phyloP scores from a whole-genome alignment of 1,284 basidiomycete genomes.

The Melampsora abietis-canadensis region DNA sequence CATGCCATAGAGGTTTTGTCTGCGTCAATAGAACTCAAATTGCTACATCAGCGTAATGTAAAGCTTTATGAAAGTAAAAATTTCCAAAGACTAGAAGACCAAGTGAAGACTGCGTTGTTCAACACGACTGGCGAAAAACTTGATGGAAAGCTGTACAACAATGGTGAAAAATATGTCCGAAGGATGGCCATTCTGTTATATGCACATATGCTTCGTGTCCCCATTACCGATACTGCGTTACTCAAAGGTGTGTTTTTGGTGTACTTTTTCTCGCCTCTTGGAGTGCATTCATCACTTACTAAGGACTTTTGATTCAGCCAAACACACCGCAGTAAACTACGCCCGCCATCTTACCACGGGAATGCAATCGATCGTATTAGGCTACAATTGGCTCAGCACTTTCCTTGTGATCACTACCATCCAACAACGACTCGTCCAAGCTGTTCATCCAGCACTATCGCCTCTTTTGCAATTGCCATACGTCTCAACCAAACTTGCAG shows the following conservation, averaged over 20 bases:
- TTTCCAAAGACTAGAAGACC: conserved; percentile 55
- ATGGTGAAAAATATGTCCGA: conserved; percentile 50
- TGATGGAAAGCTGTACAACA: conserved; percentile 44
- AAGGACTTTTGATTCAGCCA: conserved; percentile 46
- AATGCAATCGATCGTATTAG: conserved; percentile 74
- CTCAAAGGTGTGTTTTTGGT: conserved; percentile 60
- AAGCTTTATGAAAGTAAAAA: conserved; percentile 46
- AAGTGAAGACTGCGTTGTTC: conserved; percentile 57
- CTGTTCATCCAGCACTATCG: conserved; percentile 62
- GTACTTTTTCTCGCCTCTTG: neutral
- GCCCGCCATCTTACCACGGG: conserved; percentile 63
- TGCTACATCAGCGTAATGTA: conserved; percentile 54
- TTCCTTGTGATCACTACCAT: conserved; percentile 76
- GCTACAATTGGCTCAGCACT: conserved; percentile 87
- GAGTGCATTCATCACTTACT: conserved; percentile 1
- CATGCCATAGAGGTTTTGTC: conserved; percentile 73
- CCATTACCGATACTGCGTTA: conserved; percentile 62
- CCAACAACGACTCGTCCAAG: conserved; percentile 80
- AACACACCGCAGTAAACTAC: conserved; percentile 48
- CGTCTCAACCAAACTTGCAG: conserved; percentile 59
- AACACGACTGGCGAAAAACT: conserved; percentile 47
- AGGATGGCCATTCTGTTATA: conserved; percentile 73
- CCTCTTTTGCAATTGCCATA: conserved; percentile 72
- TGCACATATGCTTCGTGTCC: conserved; percentile 76
- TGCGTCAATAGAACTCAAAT: conserved; percentile 69